Evolutionary conservation across 495 filamentous ascomycete species (phyloP).

Genomic region (Pyronema omphalodes): DNA sequence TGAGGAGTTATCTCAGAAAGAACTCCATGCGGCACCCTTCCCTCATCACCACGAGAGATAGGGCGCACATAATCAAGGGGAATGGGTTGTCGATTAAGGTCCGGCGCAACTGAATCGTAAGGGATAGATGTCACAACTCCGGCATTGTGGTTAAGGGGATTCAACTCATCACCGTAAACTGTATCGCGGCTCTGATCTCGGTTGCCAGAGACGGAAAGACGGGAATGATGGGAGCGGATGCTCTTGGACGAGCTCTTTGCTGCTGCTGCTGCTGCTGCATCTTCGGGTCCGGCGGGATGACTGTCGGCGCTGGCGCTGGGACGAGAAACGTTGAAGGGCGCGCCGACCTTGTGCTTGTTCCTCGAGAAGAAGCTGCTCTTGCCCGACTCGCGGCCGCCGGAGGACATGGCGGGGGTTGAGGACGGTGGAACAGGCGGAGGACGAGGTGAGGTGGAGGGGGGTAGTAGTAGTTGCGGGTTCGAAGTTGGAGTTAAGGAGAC

Average conservation of each 20-base stretch:
- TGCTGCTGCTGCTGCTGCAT: conserved; percentile 4
- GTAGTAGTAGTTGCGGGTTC: no score
- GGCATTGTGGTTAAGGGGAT: conserved; percentile 46
- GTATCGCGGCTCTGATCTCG: background rate
- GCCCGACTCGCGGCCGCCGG: conserved; percentile 10
- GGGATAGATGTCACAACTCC: conserved; percentile 81
- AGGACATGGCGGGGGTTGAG: conserved; percentile 5
- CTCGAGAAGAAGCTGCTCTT: conserved; percentile 20
- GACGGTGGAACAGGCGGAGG: background rate
- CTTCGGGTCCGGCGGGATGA: no score
- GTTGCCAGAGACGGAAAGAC: conserved; percentile 16
- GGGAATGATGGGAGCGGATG: conserved; percentile 11
- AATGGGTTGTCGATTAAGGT: conserved; percentile 48
- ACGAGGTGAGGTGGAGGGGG: background rate
- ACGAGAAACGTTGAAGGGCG: conserved; percentile 8
- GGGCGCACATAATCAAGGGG: conserved; percentile 42
- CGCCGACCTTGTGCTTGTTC: conserved; percentile 18
- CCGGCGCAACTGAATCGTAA: conserved; percentile 55
- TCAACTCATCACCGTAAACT: background rate
- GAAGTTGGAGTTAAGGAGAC: no score
- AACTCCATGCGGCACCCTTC: background rate
- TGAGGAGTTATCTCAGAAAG: conserved; percentile 17
- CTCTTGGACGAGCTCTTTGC: conserved; percentile 14
- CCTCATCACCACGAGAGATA: conserved; percentile 48
- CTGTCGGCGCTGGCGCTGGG: conserved; percentile 2